Conservation (phyloP, 2,329 filamentous ascomycete genomes). For the Cytospora piceicola region DNA sequence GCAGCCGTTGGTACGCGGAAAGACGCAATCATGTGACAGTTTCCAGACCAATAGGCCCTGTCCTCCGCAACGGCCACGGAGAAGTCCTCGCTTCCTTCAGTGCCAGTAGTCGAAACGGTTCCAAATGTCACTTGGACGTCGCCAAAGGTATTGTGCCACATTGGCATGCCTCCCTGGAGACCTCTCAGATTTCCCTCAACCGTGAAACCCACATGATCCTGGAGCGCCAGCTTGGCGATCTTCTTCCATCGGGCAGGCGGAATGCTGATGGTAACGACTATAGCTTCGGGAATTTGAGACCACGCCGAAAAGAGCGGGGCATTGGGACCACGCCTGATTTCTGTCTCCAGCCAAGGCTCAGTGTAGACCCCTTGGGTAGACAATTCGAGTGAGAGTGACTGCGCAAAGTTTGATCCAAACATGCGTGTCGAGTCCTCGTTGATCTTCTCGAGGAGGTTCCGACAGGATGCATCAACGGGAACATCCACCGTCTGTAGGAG, state of each 20-base stretch:
- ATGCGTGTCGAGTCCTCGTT: slow-evolving; percentile 38
- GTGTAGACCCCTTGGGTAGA: slow-evolving; percentile 42
- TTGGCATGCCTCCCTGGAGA: slow-evolving; percentile 5
- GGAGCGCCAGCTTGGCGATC: slow-evolving; percentile 34
- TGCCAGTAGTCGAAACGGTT: slow-evolving; percentile 36
- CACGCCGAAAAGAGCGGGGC: slow-evolving; percentile 42
- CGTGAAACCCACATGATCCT: slow-evolving; percentile 28
- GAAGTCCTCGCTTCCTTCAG: slow-evolving; percentile 39
- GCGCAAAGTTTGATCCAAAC: slow-evolving; percentile 40
- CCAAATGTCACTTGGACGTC: slow-evolving; percentile 50
- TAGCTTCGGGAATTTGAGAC: slow-evolving; percentile 42
- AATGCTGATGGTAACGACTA: slow-evolving; percentile 45
- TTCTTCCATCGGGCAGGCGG: slow-evolving; percentile 38
- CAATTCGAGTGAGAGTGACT: slow-evolving; percentile 44
- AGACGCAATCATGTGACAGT: slow-evolving; percentile 45
- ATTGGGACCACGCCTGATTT: slow-evolving; percentile 32
- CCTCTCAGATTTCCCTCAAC: slow-evolving; percentile 30
- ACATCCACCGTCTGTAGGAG: slow-evolving; percentile 42
- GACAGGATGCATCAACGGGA: slow-evolving; percentile 41
- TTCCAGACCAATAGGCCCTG: slow-evolving; percentile 42
- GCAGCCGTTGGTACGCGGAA: slow-evolving; percentile 45
- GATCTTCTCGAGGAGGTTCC: slow-evolving; percentile 38
- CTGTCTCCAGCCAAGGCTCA: slow-evolving; percentile 38
- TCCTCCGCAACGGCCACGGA: slow-evolving; percentile 42
- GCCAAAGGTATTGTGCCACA: slow-evolving; percentile 44